A percentile compares a stretch with the other conserved stretches of the same genome.
phyloP scores from a whole-genome alignment of 768 basidiomycete genomes.

The Agaricus blazei region DNA sequence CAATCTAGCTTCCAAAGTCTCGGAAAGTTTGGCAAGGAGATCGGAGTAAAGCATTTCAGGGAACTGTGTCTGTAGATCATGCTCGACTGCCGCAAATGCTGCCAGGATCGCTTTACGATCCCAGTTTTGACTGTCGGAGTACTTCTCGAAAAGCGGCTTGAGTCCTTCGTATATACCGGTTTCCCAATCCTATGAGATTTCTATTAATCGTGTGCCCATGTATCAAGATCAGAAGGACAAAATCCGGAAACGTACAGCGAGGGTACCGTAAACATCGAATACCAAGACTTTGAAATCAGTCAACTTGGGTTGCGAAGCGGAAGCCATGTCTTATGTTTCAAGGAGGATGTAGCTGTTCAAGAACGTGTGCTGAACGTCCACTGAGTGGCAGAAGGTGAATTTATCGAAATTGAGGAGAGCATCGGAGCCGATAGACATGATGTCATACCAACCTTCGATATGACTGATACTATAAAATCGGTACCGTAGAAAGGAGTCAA shows the following conservation, averaged over 20 bases:
- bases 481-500: too few relatives aligned
- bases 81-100: constrained; percentile 50
- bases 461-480: too few relatives aligned
- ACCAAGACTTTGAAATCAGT: constrained; percentile 50
- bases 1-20: constrained; percentile 30
- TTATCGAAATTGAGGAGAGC: too few relatives aligned
- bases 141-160: constrained; percentile 42
- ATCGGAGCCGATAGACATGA: too few relatives aligned
- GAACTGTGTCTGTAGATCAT: constrained; percentile 50
- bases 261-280: constrained; percentile 77
- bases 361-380: too few relatives aligned
- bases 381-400: not conserved
- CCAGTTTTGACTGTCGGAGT: constrained; percentile 36
- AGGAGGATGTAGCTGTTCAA: not conserved
- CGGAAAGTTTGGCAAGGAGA: constrained; percentile 48
- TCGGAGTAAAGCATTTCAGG: constrained; percentile 58
- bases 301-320: constrained; percentile 19
- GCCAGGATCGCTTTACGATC: constrained; percentile 45
- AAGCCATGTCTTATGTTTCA: not conserved
- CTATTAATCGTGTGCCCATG: not conserved
- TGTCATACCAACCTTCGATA: too few relatives aligned
- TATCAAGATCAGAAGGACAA: not conserved
- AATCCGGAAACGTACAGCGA: constrained; percentile 36
- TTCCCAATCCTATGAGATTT: constrained; percentile 59
- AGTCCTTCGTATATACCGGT: constrained; percentile 54